A percentile compares a stretch with the other conserved stretches of the same genome.
phyloP scores from a whole-genome alignment of 352 stramenopile genomes.

The Thraustochytrium striatum region DNA sequence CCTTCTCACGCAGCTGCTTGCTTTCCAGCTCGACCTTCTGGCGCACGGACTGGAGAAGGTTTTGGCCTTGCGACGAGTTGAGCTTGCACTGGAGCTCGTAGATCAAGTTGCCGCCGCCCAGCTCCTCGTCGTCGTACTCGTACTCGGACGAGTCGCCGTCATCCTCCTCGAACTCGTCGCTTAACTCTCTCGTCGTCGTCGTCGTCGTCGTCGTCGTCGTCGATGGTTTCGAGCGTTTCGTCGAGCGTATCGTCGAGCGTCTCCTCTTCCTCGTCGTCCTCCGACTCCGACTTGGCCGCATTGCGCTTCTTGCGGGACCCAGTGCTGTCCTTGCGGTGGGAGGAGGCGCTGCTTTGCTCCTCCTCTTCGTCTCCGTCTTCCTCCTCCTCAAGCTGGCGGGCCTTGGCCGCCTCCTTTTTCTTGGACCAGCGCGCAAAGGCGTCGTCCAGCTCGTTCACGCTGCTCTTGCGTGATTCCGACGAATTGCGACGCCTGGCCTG shows the following conservation, averaged over 20 bases:
- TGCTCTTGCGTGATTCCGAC: too few relatives aligned
- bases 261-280: conserved; percentile 19
- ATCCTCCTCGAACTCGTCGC: neutral
- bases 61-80: neutral
- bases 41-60: neutral
- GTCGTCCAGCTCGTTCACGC: too few relatives aligned
- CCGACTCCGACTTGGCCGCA: neutral
- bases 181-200: neutral
- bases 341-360: too few relatives aligned
- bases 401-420: too few relatives aligned
- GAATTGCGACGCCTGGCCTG: neutral
- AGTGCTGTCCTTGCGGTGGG: too few relatives aligned
- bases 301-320: neutral
- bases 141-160: neutral
- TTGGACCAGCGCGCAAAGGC: too few relatives aligned
- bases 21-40: neutral
- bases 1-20: neutral
- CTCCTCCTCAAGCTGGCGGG: too few relatives aligned
- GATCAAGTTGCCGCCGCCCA: conserved; percentile 6
- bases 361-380: too few relatives aligned
- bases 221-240: neutral
- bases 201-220: conserved; percentile 17
- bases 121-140: neutral
- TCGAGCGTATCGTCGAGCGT: neutral
- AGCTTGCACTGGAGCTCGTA: conserved; percentile 28